phyloP scores from a whole-genome alignment of 371 early-diverging fungal genomes.

The Coemansia sp. region DNA sequence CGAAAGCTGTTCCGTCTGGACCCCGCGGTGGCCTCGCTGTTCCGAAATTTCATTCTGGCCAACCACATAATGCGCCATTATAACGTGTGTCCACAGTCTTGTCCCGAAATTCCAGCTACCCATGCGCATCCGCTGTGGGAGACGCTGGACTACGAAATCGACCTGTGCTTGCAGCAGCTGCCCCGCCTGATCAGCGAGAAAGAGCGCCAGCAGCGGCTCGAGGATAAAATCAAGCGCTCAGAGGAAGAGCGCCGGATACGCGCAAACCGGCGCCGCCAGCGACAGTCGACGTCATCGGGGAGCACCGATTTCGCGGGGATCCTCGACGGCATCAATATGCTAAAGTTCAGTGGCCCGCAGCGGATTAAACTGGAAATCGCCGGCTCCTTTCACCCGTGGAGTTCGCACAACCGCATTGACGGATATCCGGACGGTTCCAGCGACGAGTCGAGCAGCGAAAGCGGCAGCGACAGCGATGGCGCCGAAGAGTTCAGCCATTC shows the following conservation, averaged over 20 bases:
- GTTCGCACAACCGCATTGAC: constrained; percentile 12
- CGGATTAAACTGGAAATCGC: constrained; percentile 32
- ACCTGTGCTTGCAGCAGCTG: constrained; percentile 87
- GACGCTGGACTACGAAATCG: constrained; percentile 91
- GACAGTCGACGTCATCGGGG: background rate
- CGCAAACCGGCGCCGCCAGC: constrained; percentile 7
- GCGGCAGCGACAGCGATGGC: constrained; percentile 10
- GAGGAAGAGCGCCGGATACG: constrained; percentile 28
- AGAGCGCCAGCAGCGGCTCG: constrained; percentile 30
- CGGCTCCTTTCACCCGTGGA: constrained; percentile 22
- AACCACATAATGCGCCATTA: constrained; percentile 92
- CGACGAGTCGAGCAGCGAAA: constrained; percentile 14
- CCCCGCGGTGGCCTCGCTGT: constrained; percentile 91
- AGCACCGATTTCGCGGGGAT: background rate
- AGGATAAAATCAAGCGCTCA: constrained; percentile 17
- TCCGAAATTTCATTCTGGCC: constrained; percentile 92
- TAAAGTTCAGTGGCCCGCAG: constrained; percentile 10
- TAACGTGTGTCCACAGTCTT: constrained; percentile 85
- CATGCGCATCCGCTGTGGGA: constrained; percentile 95
- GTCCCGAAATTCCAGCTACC: constrained; percentile 81
- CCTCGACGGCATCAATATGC: background rate
- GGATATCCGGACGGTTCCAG: constrained; percentile 2
- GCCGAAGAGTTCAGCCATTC: background rate
- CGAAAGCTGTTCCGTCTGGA: constrained; percentile 92
- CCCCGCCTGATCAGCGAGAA: constrained; percentile 68